These are phyloP conservation scores for Aspergillus glaucus DNA, from an alignment of 2,329 filamentous ascomycete genomes.

Conservation along the genomic window DNA sequence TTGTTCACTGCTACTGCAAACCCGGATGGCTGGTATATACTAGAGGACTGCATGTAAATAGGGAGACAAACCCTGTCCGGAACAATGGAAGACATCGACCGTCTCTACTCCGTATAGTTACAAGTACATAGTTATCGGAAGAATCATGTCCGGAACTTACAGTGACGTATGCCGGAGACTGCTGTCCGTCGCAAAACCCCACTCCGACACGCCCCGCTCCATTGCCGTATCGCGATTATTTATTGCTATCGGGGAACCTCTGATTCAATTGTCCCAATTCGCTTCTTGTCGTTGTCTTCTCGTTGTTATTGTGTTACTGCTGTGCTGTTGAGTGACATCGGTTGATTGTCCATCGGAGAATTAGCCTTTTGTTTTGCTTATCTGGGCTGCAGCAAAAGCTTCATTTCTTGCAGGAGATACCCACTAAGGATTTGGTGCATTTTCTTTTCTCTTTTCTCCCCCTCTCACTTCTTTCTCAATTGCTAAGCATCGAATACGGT, in stretches of 20 bases:
- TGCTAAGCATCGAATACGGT: background rate
- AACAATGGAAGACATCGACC: background rate
- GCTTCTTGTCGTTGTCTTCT: background rate
- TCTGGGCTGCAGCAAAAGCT: background rate
- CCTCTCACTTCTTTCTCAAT: background rate
- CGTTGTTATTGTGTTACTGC: background rate
- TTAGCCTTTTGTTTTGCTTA: background rate
- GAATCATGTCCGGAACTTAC: background rate
- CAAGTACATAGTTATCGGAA: background rate
- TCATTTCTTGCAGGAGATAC: background rate
- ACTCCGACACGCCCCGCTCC: conserved; percentile 19
- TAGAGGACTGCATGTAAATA: background rate
- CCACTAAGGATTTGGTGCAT: background rate
- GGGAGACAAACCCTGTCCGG: background rate
- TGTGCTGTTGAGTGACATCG: too few relatives aligned
- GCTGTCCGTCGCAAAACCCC: conserved; percentile 13
- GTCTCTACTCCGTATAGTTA: background rate
- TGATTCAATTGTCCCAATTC: conserved; percentile 1
- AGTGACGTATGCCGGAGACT: background rate
- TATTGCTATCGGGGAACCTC: conserved; percentile 5
- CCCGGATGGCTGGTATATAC: background rate
- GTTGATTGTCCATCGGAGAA: too few relatives aligned
- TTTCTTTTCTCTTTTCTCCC: background rate
- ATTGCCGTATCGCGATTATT: conserved; percentile 8
- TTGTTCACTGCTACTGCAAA: background rate